phyloP scores from a whole-genome alignment of 2,329 filamentous ascomycete genomes.

The Hypoxylon sp. region DNA sequence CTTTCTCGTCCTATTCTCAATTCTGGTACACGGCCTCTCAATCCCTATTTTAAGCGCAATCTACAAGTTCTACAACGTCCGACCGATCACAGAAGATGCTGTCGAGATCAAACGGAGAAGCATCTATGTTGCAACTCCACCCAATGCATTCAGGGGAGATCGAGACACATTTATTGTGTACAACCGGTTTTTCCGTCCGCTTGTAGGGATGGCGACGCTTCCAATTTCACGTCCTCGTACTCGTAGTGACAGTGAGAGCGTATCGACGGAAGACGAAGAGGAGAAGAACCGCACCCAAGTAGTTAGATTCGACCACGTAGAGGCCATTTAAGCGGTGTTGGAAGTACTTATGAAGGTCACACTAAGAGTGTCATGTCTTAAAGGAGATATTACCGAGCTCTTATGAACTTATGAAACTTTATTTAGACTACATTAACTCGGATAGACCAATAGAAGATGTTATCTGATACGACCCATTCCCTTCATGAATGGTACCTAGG shows the following conservation, averaged over 20 bases:
- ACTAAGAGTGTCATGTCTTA: not conserved
- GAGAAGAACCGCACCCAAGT: slow-evolving; percentile 25
- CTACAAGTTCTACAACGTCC: slow-evolving; percentile 58
- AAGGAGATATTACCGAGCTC: not conserved
- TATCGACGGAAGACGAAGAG: slow-evolving; percentile 29
- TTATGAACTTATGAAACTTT: slow-evolving; percentile 8
- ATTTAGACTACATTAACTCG: not conserved
- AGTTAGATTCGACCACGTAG: slow-evolving; percentile 17
- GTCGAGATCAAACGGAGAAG: slow-evolving; percentile 59
- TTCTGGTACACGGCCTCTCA: slow-evolving; percentile 63
- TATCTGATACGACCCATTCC: too few species aligned
- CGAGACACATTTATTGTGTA: slow-evolving; percentile 60
- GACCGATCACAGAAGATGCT: slow-evolving; percentile 61
- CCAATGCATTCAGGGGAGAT: slow-evolving; percentile 59
- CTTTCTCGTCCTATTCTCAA: slow-evolving; percentile 60
- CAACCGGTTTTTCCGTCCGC: slow-evolving; percentile 63
- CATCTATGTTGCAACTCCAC: slow-evolving; percentile 55
- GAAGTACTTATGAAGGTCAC: not conserved
- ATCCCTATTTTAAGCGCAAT: slow-evolving; percentile 61
- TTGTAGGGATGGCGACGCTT: slow-evolving; percentile 33
- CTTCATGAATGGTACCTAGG: too few species aligned
- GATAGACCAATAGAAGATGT: slow-evolving; percentile 1
- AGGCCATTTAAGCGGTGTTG: not conserved
- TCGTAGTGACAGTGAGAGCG: slow-evolving; percentile 27
- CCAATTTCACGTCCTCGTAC: slow-evolving; percentile 26